Percentiles rank a stretch among this genome's conserved stretches.
These are phyloP conservation scores for Diaporthe velutina DNA, from an alignment of 2,329 filamentous ascomycete species.

Conservation along the genomic window DNA sequence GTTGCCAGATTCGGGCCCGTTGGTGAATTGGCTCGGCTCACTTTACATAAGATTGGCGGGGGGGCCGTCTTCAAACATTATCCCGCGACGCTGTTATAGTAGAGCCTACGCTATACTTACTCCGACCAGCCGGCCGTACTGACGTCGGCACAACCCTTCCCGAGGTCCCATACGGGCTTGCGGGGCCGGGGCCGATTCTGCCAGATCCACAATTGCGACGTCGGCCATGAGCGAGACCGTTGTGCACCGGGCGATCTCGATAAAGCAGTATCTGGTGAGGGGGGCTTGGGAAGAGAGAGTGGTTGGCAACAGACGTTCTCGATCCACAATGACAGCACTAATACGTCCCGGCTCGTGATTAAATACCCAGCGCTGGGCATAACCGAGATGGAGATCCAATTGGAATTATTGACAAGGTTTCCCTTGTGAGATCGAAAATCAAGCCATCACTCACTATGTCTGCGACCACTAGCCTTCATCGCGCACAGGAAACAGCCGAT, in stretches of 20 bases:
- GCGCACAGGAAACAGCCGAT: constrained; percentile 5
- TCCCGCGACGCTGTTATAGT: neutral
- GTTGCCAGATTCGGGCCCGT: neutral
- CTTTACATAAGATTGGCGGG: neutral
- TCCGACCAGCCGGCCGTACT: neutral
- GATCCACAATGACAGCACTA: neutral
- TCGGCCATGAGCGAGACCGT: neutral
- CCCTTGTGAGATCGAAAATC: neutral
- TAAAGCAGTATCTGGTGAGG: neutral
- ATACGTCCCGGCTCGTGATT: neutral
- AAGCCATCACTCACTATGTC: neutral
- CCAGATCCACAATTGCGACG: neutral
- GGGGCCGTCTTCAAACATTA: neutral
- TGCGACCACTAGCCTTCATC: neutral
- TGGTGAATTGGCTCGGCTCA: neutral
- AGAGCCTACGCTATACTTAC: neutral
- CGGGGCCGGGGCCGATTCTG: neutral
- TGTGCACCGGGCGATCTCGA: neutral
- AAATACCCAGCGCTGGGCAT: neutral
- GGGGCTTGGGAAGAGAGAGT: neutral
- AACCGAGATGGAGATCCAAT: neutral
- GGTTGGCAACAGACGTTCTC: neutral
- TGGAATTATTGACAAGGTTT: neutral
- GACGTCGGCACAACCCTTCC: neutral
- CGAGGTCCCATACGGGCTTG: neutral